Evolutionary conservation across 2,329 filamentous ascomycete genomes (phyloP), one percentile per base, ranked within the genome.

Genomic region (Colletotrichum sp.): DNA sequence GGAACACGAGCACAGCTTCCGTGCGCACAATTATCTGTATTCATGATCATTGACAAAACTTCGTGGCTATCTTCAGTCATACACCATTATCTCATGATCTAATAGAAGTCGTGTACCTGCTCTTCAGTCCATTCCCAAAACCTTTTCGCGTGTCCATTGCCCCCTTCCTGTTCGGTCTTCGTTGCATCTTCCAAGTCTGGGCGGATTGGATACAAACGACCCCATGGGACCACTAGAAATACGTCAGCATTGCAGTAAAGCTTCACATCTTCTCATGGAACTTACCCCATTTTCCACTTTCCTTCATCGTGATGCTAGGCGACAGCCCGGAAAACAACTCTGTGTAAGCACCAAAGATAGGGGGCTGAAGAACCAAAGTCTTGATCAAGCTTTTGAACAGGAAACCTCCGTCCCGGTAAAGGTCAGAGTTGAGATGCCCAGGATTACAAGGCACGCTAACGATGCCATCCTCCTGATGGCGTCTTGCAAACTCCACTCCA

Each of bases 161-260:
- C 62, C 7, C 62, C 62, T 18, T 65, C 62, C 18, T 65, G 43
- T 12, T 28, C 38, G 1, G 38, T 30, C 24, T 65, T 65, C 24
- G 38, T 65, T 32, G 62, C 62, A 21, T 52, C 62, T 12, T 48
- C 4, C 6, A 65, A 30, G 21, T 65, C 62, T 10, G 36, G 36
- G 6, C 62, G 24, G n/a, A 52, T 30, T 2, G 62, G 62, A n/a
- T 84, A 90, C n/a, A 3, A 90, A 77, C 73, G 87, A 83, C 0
- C 88, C 88, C 78, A 88, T 89, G 0, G 87, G 86, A 0, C 88
- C 88, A 32, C 83, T 79, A 9, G 83, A 59, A 1, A 79, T 14
- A 0, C 82, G 80, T 69, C 82, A 78, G 4, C 81, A n/a, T 7
- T 80, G 76, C 9, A 78, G 71, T 1, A 75, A 69, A 7, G 74